A percentile compares a stretch with the other conserved stretches of the same genome.
Evolutionary conservation across 352 stramenopile species (phyloP).

Genomic region (Halophytophthora batemanensis): DNA sequence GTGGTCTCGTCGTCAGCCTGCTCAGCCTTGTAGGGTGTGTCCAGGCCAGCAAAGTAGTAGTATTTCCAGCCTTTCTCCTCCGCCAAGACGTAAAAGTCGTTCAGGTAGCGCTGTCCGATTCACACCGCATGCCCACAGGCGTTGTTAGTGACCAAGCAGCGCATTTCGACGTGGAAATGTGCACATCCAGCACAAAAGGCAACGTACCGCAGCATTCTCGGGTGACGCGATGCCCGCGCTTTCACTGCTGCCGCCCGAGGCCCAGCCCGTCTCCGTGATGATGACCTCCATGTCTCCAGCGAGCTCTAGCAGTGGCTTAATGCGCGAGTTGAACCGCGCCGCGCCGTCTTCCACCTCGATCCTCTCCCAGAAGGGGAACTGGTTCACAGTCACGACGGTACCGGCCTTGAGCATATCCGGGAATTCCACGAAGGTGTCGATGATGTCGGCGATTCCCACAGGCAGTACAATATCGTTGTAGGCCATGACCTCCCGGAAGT

Average conservation of each 20-base stretch:
- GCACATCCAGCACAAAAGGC: too few relatives aligned
- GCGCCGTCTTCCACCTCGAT: constrained; percentile 30
- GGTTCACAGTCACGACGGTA: constrained; percentile 60
- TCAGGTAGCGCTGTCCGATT: constrained; percentile 51
- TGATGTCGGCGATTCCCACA: constrained; percentile 66
- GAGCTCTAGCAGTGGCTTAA: constrained; percentile 29
- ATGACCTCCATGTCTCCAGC: constrained; percentile 49
- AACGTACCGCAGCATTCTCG: too few relatives aligned
- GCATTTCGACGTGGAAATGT: too few relatives aligned
- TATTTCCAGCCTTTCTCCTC: constrained; percentile 45
- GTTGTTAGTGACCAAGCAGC: constrained; percentile 23
- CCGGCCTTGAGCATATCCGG: constrained; percentile 54
- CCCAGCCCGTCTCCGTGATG: constrained; percentile 69
- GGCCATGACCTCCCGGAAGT: constrained; percentile 47
- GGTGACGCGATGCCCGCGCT: too few relatives aligned
- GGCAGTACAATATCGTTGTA: constrained; percentile 32
- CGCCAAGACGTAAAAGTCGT: constrained; percentile 59
- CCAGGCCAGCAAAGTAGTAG: constrained; percentile 71
- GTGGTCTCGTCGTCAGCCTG: constrained; percentile 47
- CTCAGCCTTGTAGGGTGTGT: constrained; percentile 61
- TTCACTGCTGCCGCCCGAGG: constrained; percentile 35
- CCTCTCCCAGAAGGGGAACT: constrained; percentile 73
- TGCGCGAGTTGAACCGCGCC: constrained; percentile 43
- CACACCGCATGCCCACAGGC: constrained; percentile 31
- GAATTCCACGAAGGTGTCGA: constrained; percentile 46